Base-by-base conservation (phyloP, 1,284 basidiomycete genomes). In the Apiotrichum sp. region DNA sequence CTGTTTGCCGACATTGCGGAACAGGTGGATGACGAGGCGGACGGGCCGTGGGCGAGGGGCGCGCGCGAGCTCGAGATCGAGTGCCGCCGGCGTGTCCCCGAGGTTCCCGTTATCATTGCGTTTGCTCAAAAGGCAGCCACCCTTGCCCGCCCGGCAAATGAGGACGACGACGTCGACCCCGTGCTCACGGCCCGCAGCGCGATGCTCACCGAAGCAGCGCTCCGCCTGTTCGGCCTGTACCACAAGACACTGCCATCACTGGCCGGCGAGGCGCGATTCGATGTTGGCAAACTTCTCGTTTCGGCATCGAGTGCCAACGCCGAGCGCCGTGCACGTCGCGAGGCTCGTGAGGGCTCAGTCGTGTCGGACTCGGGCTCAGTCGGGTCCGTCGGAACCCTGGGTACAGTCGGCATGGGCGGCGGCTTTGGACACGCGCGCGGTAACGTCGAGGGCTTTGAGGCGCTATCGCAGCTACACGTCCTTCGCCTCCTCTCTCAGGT, bases 141-240 rank as follows among this genome's bases (percentile, higher is more conserved):
- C 0, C 55, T 77, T 48, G 67, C 65, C 0, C 72, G 68, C 3
- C 65, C 74, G 14, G 72, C 77, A 56, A 62, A 68, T 38, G 73
- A 73, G 40, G 60, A 68, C 51, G 72, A 73, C 42, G 67, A 76
- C 53, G 63, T 78, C 36, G 65, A 71, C 55, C 47, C 69, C 31
- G 52, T 71, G 14, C 57, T 69, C 10, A 63, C 64, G 2, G 61
- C 69, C 14, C 59, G 65, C 53, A 62, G 54, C 79, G 82, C 84
- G 1, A 73, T 96, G 61, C 77, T 93, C 29, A 81, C 84, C 0
- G 93, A 96, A 72, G 82, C 82, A 31, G 83, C 89, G 0, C 83
- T 93, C 60, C 77, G 92, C 22, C 73, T 96, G 49, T 76, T 96
- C 52, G 87, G 86, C 80, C 79, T 95, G 36, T 96, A 95, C 72